These are phyloP conservation scores for Capronia coronata DNA, from an alignment of 2,329 filamentous ascomycete genomes.

Conservation along the genomic window DNA sequence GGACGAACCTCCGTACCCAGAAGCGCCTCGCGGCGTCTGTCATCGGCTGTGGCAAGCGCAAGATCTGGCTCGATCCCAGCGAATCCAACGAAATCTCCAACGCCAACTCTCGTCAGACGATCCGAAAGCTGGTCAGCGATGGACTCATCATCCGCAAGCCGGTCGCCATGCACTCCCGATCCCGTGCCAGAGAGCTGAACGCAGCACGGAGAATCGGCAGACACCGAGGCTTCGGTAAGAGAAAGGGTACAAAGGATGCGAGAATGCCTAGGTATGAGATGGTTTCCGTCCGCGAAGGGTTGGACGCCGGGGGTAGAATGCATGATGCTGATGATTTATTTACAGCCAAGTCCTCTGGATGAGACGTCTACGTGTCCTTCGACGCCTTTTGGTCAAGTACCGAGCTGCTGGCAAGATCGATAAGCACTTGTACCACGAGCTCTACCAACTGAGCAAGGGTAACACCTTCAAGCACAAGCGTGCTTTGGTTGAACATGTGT, in stretches of 20 bases:
- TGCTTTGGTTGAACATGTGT: constrained; percentile 98
- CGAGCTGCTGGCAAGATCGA: constrained; percentile 99
- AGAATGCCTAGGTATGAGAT: constrained; percentile 89
- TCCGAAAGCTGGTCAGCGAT: constrained; percentile 99
- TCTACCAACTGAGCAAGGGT: constrained; percentile 99
- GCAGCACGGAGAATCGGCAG: constrained; percentile 89
- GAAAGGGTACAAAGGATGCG: constrained; percentile 99
- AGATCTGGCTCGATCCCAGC: constrained; percentile 99
- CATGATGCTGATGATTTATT: constrained; percentile 18
- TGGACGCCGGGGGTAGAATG: not conserved
- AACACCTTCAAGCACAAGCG: constrained; percentile 99
- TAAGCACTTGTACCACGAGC: constrained; percentile 99
- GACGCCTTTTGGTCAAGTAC: constrained; percentile 99
- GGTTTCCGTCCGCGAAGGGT: not conserved
- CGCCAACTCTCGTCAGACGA: constrained; percentile 99
- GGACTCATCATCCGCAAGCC: constrained; percentile 99
- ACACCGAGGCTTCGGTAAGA: constrained; percentile 99
- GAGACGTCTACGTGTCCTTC: constrained; percentile 98
- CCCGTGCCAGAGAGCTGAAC: constrained; percentile 90
- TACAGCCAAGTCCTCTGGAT: constrained; percentile 94
- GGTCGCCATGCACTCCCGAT: constrained; percentile 98
- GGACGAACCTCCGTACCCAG: constrained; percentile 99
- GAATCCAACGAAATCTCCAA: constrained; percentile 99
- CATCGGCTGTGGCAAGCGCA: constrained; percentile 98
- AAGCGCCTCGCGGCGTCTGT: constrained; percentile 99